Conservation (phyloP, 495 filamentous ascomycete genomes). For the Penicillium malachiteum region DNA sequence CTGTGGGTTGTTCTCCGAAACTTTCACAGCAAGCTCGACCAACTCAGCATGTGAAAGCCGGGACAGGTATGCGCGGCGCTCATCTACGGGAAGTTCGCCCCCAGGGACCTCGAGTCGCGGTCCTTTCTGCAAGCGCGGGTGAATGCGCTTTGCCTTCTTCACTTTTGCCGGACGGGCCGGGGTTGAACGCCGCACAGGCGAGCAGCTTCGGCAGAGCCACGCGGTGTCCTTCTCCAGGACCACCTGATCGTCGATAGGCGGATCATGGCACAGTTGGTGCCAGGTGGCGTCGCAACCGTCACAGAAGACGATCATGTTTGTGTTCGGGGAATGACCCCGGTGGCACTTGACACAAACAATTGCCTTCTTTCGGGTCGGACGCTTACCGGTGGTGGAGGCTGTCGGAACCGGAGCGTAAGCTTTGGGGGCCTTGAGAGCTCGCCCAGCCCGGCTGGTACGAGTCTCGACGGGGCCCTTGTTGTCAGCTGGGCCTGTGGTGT, state of each 20-base stretch:
- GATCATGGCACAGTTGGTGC: slow-evolving; percentile 91
- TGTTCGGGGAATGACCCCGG: slow-evolving; percentile 68
- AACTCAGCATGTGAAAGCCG: slow-evolving; percentile 39
- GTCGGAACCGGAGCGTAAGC: slow-evolving; percentile 8
- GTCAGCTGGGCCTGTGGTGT: neutral
- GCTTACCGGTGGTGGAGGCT: slow-evolving; percentile 38
- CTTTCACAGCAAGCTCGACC: slow-evolving; percentile 39
- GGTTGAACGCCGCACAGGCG: slow-evolving; percentile 32
- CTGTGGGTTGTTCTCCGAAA: slow-evolving; percentile 32
- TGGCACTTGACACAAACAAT: slow-evolving; percentile 74
- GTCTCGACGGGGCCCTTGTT: neutral
- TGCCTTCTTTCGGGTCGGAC: slow-evolving; percentile 43
- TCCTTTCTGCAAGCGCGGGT: slow-evolving; percentile 7
- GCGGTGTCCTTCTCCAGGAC: slow-evolving; percentile 63
- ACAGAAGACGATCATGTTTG: slow-evolving; percentile 92
- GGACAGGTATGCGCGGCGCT: slow-evolving; percentile 44
- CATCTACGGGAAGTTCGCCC: slow-evolving; percentile 23
- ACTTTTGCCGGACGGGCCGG: slow-evolving; percentile 13
- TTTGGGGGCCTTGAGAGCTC: slow-evolving; percentile 13
- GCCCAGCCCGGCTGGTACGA: slow-evolving; percentile 18
- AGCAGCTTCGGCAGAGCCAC: slow-evolving; percentile 80
- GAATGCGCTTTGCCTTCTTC: slow-evolving; percentile 11
- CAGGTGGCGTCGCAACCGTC: slow-evolving; percentile 85
- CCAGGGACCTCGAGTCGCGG: slow-evolving; percentile 19
- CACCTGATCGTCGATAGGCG: slow-evolving; percentile 69